Evolutionary conservation across 2,329 filamentous ascomycete genomes (phyloP).

Genomic region (Trichoderma sp.): DNA sequence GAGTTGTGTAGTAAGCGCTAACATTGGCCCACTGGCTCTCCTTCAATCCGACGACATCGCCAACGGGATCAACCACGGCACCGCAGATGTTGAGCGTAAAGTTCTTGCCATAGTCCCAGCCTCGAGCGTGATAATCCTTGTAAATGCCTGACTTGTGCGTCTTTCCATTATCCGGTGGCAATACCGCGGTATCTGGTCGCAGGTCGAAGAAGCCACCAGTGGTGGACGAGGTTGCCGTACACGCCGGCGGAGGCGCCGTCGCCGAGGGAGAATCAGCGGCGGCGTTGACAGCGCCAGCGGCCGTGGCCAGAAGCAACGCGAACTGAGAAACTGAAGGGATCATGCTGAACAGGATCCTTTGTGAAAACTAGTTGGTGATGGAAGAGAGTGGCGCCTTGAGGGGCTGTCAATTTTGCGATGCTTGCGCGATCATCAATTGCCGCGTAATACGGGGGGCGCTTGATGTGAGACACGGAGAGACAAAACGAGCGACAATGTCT

Average conservation of each 20-base stretch:
- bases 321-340: slow-evolving; percentile 17
- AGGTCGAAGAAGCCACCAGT: slow-evolving; percentile 59
- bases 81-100: slow-evolving; percentile 83
- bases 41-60: slow-evolving; percentile 62
- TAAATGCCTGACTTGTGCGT: slow-evolving; percentile 40
- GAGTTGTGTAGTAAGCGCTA: slow-evolving; percentile 70
- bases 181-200: slow-evolving; percentile 51
- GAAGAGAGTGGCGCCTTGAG: background rate
- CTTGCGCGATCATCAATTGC: slow-evolving; percentile 11
- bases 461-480: background rate
- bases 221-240: slow-evolving; percentile 54
- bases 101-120: slow-evolving; percentile 75
- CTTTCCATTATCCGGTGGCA: slow-evolving; percentile 42
- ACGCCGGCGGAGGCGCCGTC: slow-evolving; percentile 46
- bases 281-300: slow-evolving; percentile 34
- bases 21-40: slow-evolving; percentile 65
- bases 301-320: slow-evolving; percentile 37
- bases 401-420: background rate
- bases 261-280: slow-evolving; percentile 39
- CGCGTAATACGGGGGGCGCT: background rate
- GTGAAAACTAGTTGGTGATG: background rate
- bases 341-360: background rate
- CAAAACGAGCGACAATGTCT: slow-evolving; percentile 12
- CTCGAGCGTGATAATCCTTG: slow-evolving; percentile 61
- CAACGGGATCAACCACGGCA: slow-evolving; percentile 65